phyloP scores from a whole-genome alignment of 2,329 filamentous ascomycete species.

The Trichoderma sp. region DNA sequence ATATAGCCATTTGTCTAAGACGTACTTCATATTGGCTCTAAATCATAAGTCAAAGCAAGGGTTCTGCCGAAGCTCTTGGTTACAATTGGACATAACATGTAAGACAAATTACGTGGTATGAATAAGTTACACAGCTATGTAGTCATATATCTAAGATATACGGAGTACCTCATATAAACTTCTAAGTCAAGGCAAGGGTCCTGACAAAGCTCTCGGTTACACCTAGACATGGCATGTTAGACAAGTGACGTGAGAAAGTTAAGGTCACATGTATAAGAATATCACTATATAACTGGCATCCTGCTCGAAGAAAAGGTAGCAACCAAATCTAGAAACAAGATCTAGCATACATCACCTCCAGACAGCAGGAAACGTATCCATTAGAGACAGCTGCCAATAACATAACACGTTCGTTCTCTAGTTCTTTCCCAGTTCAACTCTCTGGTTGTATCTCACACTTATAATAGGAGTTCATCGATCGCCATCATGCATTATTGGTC shows the following conservation, averaged over 20 bases:
- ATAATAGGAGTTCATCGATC: neutral
- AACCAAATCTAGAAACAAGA: neutral
- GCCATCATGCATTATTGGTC: neutral
- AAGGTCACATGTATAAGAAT: neutral
- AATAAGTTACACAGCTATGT: neutral
- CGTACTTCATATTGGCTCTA: too few species aligned
- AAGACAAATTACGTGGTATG: neutral
- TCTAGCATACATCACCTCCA: neutral
- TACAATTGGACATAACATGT: neutral
- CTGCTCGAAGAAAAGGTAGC: neutral
- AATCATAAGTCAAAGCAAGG: too few species aligned
- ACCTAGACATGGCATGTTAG: neutral
- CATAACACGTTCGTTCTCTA: neutral
- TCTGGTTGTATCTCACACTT: neutral
- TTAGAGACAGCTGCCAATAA: neutral
- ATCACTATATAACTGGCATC: neutral
- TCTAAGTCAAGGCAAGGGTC: neutral
- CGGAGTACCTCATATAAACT: too few species aligned
- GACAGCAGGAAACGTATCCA: neutral
- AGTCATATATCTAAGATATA: too few species aligned
- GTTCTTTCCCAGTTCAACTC: neutral
- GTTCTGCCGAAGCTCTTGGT: neutral
- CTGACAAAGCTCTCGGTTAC: neutral
- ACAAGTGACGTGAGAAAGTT: neutral
- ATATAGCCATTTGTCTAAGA: too few species aligned